Evolutionary conservation across 2,329 filamentous ascomycete species (phyloP).

Genomic region (Pseudodiploospora longispora): DNA sequence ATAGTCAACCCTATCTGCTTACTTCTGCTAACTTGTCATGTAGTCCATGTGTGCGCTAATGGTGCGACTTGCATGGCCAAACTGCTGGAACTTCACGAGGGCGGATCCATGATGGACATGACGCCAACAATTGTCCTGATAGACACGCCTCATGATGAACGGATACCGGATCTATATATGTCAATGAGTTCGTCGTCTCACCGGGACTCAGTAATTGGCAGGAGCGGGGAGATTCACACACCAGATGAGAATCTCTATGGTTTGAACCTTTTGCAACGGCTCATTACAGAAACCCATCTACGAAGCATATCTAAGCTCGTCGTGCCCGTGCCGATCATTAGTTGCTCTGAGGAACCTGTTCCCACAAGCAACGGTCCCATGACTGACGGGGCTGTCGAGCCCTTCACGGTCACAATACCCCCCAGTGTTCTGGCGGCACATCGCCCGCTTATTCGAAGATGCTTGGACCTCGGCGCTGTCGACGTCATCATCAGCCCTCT

Average conservation of each 20-base stretch:
- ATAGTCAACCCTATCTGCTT: not conserved
- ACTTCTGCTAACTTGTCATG: conserved; percentile 13
- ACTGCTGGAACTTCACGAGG: conserved; percentile 44
- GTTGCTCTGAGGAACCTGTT: conserved; percentile 21
- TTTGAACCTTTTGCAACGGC: conserved; percentile 44
- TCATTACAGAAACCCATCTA: conserved; percentile 50
- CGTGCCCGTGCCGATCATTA: conserved; percentile 48
- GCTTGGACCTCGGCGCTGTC: conserved; percentile 76
- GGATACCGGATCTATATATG: conserved; percentile 25
- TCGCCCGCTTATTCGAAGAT: conserved; percentile 52
- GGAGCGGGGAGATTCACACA: conserved; percentile 32
- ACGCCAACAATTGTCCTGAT: conserved; percentile 51
- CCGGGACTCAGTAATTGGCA: conserved; percentile 27
- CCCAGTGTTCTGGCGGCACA: conserved; percentile 20
- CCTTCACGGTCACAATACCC: conserved; percentile 12
- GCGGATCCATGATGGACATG: conserved; percentile 39
- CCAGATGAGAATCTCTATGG: conserved; percentile 46
- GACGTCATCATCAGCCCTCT: conserved; percentile 81
- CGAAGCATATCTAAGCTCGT: conserved; percentile 49
- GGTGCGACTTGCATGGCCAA: conserved; percentile 46
- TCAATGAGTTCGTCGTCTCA: conserved; percentile 36
- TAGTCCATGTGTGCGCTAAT: conserved; percentile 48
- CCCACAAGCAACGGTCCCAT: conserved; percentile 22
- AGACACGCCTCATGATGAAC: conserved; percentile 46
- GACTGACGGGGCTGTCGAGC: conserved; percentile 32